A percentile compares a stretch with the other conserved stretches of the same genome.
Evolutionary conservation across 352 stramenopile species (phyloP).

Genomic region (Pythium volutum): DNA sequence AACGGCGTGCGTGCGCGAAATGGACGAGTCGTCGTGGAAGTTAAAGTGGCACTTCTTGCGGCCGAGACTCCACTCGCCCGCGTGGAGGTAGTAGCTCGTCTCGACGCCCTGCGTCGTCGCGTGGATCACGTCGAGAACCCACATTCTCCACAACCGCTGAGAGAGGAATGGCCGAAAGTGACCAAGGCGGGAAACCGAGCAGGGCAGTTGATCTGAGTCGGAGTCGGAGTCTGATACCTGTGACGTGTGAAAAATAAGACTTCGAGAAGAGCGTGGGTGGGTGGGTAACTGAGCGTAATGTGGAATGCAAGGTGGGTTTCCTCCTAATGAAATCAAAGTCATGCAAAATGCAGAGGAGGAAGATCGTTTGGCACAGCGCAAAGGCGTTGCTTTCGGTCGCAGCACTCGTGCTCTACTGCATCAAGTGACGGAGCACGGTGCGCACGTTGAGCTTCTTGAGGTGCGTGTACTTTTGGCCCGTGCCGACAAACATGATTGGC

Average conservation of each 20-base stretch:
- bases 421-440: constrained; percentile 94
- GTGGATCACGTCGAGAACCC: constrained; percentile 72
- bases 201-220: neutral
- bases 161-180: neutral
- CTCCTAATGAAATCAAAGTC: neutral
- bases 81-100: constrained; percentile 76
- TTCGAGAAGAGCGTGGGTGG: neutral
- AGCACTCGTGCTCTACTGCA: constrained; percentile 59
- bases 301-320: neutral
- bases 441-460: constrained; percentile 97
- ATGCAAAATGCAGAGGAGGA: neutral
- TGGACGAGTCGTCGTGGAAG: constrained; percentile 77
- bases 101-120: constrained; percentile 33
- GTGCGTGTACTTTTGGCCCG: constrained; percentile 99
- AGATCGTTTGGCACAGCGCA: neutral
- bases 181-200: neutral
- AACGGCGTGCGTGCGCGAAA: constrained; percentile 76
- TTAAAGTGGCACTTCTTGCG: constrained; percentile 85
- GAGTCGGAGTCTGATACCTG: constrained; percentile 14
- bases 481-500: constrained; percentile 99
- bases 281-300: neutral
- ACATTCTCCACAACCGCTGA: constrained; percentile 41
- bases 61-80: constrained; percentile 81
- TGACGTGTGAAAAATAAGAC: neutral
- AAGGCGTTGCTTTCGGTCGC: neutral